Percentiles rank a stretch among this genome's conserved stretches.
These are phyloP conservation scores for Ceratorhiza oryzae-sativae DNA, from an alignment of 1,284 basidiomycete species.

Conservation along the genomic window DNA sequence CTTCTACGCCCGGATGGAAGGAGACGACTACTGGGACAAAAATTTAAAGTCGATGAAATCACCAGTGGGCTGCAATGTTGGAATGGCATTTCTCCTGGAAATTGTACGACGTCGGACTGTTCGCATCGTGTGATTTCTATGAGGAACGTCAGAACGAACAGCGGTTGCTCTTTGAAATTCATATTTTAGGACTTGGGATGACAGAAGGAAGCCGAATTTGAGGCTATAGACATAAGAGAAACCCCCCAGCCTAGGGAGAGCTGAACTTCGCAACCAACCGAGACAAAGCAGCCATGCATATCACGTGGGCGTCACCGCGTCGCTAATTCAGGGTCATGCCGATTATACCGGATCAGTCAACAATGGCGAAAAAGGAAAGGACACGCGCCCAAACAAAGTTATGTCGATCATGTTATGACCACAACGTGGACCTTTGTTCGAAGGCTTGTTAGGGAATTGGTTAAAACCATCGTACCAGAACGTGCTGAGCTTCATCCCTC, in stretches of 20 bases:
- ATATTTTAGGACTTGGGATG: neutral
- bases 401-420: slow-evolving; percentile 1
- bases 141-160: neutral
- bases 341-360: neutral
- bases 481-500: slow-evolving; percentile 8
- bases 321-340: neutral
- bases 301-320: neutral
- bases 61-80: too few relatives aligned
- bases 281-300: neutral
- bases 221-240: neutral
- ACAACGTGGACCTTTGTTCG: slow-evolving; percentile 20
- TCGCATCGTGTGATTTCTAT: neutral
- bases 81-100: neutral
- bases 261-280: neutral
- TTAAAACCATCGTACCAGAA: slow-evolving; percentile 11
- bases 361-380: slow-evolving; percentile 10
- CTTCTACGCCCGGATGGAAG: too few relatives aligned
- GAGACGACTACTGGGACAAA: too few relatives aligned
- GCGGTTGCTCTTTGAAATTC: neutral
- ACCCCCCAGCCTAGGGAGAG: neutral
- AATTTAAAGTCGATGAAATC: too few relatives aligned
- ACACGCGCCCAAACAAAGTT: neutral
- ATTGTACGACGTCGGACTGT: neutral
- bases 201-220: neutral
- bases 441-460: neutral